These are phyloP conservation scores for Mortierella sp. DNA, from an alignment of 371 early-diverging fungal species.

Conservation along the genomic window DNA sequence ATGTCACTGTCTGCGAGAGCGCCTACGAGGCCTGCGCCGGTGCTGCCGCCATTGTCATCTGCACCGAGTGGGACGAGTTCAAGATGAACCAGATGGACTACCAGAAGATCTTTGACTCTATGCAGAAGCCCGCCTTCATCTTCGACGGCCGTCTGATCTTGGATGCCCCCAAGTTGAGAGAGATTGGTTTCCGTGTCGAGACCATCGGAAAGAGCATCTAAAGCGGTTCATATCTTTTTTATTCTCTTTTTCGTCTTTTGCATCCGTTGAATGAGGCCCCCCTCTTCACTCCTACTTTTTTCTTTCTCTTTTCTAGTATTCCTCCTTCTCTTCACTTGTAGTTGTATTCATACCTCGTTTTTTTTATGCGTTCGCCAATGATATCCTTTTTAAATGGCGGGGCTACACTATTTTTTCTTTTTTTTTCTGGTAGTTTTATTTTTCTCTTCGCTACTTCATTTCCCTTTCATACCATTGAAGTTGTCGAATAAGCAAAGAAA, in stretches of 20 bases:
- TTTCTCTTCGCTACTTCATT: background rate
- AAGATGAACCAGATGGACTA: conserved; percentile 79
- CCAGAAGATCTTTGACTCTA: conserved; percentile 73
- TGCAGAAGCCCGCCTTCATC: conserved; percentile 93
- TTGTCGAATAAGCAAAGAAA: background rate
- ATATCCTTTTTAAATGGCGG: conserved; percentile 14
- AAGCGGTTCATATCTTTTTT: conserved; percentile 7
- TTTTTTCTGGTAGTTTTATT: background rate
- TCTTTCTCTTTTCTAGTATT: conserved; percentile 6
- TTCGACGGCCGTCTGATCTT: conserved; percentile 95
- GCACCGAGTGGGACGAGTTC: conserved; percentile 97
- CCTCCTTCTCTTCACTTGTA: conserved; percentile 10
- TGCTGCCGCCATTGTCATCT: conserved; percentile 89
- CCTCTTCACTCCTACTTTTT: background rate
- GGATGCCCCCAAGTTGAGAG: conserved; percentile 76
- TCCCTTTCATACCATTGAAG: background rate
- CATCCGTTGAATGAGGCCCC: background rate
- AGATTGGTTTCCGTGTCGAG: conserved; percentile 90
- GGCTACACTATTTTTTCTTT: background rate
- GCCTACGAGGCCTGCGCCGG: conserved; percentile 58
- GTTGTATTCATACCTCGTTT: conserved; percentile 6
- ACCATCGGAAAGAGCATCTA: conserved; percentile 82
- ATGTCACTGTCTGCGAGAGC: conserved; percentile 75
- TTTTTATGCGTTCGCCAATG: background rate
- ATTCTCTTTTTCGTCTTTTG: background rate